These are phyloP conservation scores for Coemansia sp. DNA, from an alignment of 192 early-diverging fungal species.

Conservation along the genomic window DNA sequence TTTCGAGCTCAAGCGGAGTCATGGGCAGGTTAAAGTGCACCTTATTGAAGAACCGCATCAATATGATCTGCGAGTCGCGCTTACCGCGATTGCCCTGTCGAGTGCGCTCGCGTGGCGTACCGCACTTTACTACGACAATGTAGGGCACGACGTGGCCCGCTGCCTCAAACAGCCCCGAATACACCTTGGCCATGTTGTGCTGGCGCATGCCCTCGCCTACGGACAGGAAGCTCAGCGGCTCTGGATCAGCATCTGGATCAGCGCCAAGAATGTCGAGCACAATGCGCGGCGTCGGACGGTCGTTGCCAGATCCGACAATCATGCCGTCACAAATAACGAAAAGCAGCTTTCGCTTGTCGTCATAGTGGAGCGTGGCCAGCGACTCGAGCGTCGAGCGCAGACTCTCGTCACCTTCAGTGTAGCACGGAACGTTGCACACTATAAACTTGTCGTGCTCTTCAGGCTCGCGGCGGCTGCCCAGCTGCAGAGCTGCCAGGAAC, in stretches of 20 bases:
- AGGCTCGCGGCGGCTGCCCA: slow-evolving; percentile 68
- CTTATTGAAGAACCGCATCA: slow-evolving; percentile 96
- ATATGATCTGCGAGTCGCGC: slow-evolving; percentile 97
- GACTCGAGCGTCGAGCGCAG: slow-evolving; percentile 90
- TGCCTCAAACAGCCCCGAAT: slow-evolving; percentile 92
- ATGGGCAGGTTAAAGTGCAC: slow-evolving; percentile 93
- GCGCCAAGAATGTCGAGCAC: slow-evolving; percentile 96
- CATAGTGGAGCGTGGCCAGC: slow-evolving; percentile 83
- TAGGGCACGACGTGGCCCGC: slow-evolving; percentile 91
- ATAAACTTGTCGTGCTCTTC: slow-evolving; percentile 91
- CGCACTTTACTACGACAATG: slow-evolving; percentile 92
- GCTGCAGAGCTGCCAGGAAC: slow-evolving; percentile 88
- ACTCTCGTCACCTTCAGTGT: slow-evolving; percentile 94
- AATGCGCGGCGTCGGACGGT: slow-evolving; percentile 92
- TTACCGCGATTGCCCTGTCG: slow-evolving; percentile 98
- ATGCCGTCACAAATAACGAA: slow-evolving; percentile 96
- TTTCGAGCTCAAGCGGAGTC: slow-evolving; percentile 94
- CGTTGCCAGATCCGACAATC: slow-evolving; percentile 94
- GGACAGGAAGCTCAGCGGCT: slow-evolving; percentile 80
- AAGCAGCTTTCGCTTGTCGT: slow-evolving; percentile 95
- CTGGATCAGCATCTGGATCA: slow-evolving; percentile 78
- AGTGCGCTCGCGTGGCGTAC: slow-evolving; percentile 74
- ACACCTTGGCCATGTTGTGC: slow-evolving; percentile 96
- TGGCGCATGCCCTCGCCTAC: slow-evolving; percentile 84
- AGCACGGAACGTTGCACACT: slow-evolving; percentile 92